Evolutionary conservation across 441 rosid genomes (phyloP), one percentile per base, ranked within the genome.

Genomic region (Omphalea diandra): DNA sequence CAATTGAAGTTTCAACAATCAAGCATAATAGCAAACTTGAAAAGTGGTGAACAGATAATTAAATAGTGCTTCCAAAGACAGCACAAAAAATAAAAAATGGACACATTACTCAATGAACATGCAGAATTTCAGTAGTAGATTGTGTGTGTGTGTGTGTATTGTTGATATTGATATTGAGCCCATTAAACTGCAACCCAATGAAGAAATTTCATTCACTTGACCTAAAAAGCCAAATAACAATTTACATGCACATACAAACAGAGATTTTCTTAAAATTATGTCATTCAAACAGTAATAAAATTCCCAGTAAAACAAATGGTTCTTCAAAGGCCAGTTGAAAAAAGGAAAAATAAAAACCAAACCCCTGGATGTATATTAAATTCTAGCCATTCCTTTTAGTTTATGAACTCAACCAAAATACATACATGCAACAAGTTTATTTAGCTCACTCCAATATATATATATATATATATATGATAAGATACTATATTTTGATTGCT

Each of bases 21-120:
- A 31, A 1, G 44, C 26, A 12, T 35, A 47, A 4, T 49, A 59
- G n/a, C 29, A 69, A 47, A 29, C 11, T 27, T 4, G 14, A 11
- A 67, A 68, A n/a, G 26, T 4, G n/a, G n/a, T 26, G 29, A 67
- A 40, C 24, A 26, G 15, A 27, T 26, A 54, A 15, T 26, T 11
- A 2, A 18, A 5, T 49, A 12, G 0, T 17, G 10, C 26, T 9
- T 6, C 55, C 22, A 59, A 36, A 5, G 58, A 36, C 47, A 52
- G 49, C 57, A 57, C 20, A 26, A 54, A 69, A 33, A 61, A 33
- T 27, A 26, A 32, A 17, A 50, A 73, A 63, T 17, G 18, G 50
- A 33, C 7, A 65, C 11, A 65, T 20, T 36, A 5, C 5, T 32
- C n/a, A 50, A 20, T 24, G 32, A n/a, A 8, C 40, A 27, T 33